phyloP scores from a whole-genome alignment of 2,329 filamentous ascomycete species.

The Cladophialophora exuberans region DNA sequence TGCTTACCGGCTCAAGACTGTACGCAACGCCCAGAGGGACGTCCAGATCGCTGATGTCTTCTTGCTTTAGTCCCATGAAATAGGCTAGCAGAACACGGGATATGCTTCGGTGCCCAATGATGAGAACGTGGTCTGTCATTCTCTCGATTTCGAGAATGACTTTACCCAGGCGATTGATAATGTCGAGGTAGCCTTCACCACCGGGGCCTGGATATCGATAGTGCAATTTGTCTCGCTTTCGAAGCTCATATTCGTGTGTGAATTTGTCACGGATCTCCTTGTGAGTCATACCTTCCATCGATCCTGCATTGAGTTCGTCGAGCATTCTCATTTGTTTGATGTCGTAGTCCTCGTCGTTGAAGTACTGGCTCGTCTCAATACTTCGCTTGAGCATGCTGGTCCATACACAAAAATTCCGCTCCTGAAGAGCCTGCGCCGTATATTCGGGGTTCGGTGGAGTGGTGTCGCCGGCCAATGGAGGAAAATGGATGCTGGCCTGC shows the following conservation, averaged over 20 bases:
- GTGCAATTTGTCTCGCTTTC: constrained; percentile 83
- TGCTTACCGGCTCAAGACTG: constrained; percentile 75
- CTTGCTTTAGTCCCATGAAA: constrained; percentile 87
- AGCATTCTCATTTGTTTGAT: constrained; percentile 98
- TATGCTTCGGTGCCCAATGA: constrained; percentile 90
- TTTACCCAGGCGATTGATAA: constrained; percentile 91
- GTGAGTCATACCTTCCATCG: constrained; percentile 95
- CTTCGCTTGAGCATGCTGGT: constrained; percentile 94
- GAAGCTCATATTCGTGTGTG: constrained; percentile 78
- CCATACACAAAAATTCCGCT: constrained; percentile 95
- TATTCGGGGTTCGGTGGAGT: constrained; percentile 93
- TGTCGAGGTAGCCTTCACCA: constrained; percentile 93
- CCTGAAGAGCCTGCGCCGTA: constrained; percentile 55
- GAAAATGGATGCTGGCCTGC: constrained; percentile 75
- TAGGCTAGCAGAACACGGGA: constrained; percentile 93
- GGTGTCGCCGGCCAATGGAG: constrained; percentile 86
- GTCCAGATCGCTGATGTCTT: constrained; percentile 92
- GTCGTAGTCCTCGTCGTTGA: constrained; percentile 94
- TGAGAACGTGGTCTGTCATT: constrained; percentile 91
- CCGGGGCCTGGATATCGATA: constrained; percentile 97
- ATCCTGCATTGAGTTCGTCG: constrained; percentile 90
- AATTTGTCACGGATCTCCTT: constrained; percentile 80
- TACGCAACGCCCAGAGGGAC: constrained; percentile 93
- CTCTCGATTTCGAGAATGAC: constrained; percentile 97
- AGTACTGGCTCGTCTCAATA: constrained; percentile 84